Percentiles rank a stretch among this genome's conserved stretches.
Evolutionary conservation across 1,139 yeast genomes (phyloP).

Genomic region (Meyerozyma carpophila): DNA sequence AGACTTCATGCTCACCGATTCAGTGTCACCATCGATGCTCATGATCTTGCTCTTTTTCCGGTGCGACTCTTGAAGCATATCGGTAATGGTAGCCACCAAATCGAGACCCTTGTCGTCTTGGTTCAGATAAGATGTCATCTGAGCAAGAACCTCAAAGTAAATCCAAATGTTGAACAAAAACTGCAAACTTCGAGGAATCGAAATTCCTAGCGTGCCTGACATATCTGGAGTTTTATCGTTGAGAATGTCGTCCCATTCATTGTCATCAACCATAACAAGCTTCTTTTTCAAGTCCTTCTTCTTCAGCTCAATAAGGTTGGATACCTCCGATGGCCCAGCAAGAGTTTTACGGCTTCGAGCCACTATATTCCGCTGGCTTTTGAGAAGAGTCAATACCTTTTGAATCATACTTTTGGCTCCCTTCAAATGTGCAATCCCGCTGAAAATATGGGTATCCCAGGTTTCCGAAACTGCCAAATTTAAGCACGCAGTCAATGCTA

Average conservation of each 20-base stretch:
- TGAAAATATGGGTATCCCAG: conserved; percentile 62
- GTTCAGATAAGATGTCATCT: conserved; percentile 50
- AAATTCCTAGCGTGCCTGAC: conserved; percentile 5
- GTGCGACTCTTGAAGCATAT: conserved; percentile 18
- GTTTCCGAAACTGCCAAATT: conserved; percentile 61
- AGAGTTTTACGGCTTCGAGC: conserved; percentile 10
- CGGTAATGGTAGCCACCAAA: conserved; percentile 37
- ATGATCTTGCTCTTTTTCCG: conserved; percentile 9
- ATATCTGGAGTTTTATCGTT: conserved; percentile 3
- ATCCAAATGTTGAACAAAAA: conserved; percentile 61
- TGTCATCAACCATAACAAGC: conserved; percentile 27
- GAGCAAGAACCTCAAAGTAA: conserved; percentile 60
- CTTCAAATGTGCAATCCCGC: conserved; percentile 62
- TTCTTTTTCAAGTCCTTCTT: conserved; percentile 17
- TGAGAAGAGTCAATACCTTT: conserved; percentile 32
- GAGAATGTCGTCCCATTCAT: conserved; percentile 25
- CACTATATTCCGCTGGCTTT: conserved; percentile 18
- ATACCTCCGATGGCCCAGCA: conserved; percentile 7
- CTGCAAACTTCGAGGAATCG: conserved; percentile 41
- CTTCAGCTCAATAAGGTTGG: conserved; percentile 8
- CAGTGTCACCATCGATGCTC: conserved; percentile 5
- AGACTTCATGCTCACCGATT: conserved; percentile 16
- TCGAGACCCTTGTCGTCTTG: conserved; percentile 43
- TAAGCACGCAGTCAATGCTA: conserved; percentile 60
- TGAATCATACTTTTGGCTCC: conserved; percentile 64